Evolutionary conservation across 805 yeast species (phyloP).

Genomic region (Kluyveromyces wickerhamii): DNA sequence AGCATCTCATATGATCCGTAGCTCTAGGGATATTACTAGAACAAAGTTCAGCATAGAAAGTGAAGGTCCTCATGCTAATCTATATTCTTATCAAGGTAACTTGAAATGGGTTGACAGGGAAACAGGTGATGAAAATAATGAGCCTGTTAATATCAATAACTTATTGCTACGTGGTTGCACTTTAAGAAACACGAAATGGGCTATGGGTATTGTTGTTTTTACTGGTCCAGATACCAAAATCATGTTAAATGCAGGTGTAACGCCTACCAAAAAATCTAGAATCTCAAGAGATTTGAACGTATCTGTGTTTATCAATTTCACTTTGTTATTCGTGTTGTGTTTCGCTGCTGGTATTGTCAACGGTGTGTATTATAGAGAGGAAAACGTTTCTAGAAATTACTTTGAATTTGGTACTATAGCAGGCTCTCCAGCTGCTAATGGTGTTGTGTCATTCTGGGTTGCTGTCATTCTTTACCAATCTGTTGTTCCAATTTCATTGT

Average conservation of each 20-base stretch:
- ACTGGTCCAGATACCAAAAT: conserved; percentile 77
- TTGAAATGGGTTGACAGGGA: conserved; percentile 39
- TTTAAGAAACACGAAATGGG: conserved; percentile 80
- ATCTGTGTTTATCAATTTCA: conserved; percentile 61
- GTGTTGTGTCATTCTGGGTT: conserved; percentile 65
- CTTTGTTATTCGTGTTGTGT: conserved; percentile 56
- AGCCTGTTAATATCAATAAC: conserved; percentile 63
- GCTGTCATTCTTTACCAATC: conserved; percentile 71
- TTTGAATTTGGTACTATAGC: conserved; percentile 69
- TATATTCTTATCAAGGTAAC: conserved; percentile 72
- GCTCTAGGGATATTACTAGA: conserved; percentile 40
- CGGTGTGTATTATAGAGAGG: conserved; percentile 51
- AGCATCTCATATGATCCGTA: conserved; percentile 44
- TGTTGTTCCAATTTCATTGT: conserved; percentile 74
- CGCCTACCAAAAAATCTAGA: conserved; percentile 71
- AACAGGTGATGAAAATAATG: conserved; percentile 33
- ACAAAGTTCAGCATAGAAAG: conserved; percentile 63
- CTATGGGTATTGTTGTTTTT: conserved; percentile 63
- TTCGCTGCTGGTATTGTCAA: conserved; percentile 62
- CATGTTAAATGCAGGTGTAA: conserved; percentile 71
- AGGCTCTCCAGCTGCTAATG: conserved; percentile 56
- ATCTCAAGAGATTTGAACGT: conserved; percentile 65
- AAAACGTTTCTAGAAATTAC: conserved; percentile 44
- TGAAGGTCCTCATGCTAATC: conserved; percentile 77
- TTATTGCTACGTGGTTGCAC: conserved; percentile 66